Base-by-base conservation (phyloP, 2,329 filamentous ascomycete species). In the Pleochaeta shiraiana region DNA sequence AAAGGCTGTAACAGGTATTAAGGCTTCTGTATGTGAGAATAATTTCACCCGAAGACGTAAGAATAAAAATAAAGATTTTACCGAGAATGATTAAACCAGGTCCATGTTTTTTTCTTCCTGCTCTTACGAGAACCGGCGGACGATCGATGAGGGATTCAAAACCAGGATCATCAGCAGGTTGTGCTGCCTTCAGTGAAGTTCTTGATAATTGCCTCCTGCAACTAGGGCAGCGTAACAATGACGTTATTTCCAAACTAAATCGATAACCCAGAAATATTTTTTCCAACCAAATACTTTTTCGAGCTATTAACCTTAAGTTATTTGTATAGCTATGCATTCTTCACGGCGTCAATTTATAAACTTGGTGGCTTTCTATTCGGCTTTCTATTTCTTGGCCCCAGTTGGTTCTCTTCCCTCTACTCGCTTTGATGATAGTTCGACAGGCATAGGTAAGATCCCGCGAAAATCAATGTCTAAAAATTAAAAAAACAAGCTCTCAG, bases 1-100 rank as follows among this genome's bases (percentile, higher is more conserved):
- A 74, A 98, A 95, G 12, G 93, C 90, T 0, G 91, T 96, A 66
- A 95, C 76, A 61, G 93, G 93, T 71, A 98, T 97, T 63, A 95
- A 66, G 65, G 72, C 72, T 74, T 59, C 57, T 63, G 16, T 19
- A 43, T 37, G 59, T 64, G 53, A 43, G 65, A 62, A 30, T 65
- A 39, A 30, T 14, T 14, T n/a, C n/a, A 33, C 21, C 7, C 16
- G 7, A 28, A 33, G 21, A 19, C 28, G 5, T 37, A 4, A 16
- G 14, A 12, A 34, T 39, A 14, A 11, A 39, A 34, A 45, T 59
- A 45, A 64, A 50, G 53, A 28, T 53, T 66, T 30, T 74, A 87
- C 85, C 83, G 12, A 95, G 81, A 66, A 95, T 79, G 39, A 93
- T 83, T 11, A 95, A 79, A 0, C 90, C 90, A 0, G 85, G 84